Evolutionary conservation across 2,329 filamentous ascomycete genomes (phyloP).

Genomic region (Pestalotiopsis sp.): DNA sequence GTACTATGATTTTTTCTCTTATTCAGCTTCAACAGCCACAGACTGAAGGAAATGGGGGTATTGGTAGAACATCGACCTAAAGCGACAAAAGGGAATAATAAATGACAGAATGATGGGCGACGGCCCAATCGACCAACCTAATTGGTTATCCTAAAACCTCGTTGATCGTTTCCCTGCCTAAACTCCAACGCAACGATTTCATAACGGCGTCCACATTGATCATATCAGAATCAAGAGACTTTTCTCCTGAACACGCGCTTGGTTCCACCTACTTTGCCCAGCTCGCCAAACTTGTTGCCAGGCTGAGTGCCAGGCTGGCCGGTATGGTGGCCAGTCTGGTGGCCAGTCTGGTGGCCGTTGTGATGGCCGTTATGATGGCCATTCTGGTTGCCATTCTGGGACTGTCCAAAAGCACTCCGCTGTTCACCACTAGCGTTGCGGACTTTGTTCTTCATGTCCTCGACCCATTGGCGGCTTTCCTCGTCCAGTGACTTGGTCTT

Average conservation of each 20-base stretch:
- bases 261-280: constrained; percentile 73
- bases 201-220: neutral
- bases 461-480: constrained; percentile 78
- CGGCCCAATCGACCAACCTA: neutral
- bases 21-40: neutral
- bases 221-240: constrained; percentile 12
- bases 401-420: constrained; percentile 32
- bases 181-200: constrained; percentile 6
- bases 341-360: no score
- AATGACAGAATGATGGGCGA: neutral
- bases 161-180: neutral
- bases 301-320: no score
- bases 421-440: constrained; percentile 67
- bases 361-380: no score
- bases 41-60: neutral
- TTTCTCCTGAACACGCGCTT: constrained; percentile 68
- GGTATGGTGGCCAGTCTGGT: no score
- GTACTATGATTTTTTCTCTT: neutral
- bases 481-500: constrained; percentile 68
- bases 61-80: neutral
- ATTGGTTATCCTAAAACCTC: neutral
- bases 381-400: constrained; percentile 22
- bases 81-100: neutral
- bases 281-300: constrained; percentile 61
- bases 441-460: constrained; percentile 81